Evolutionary conservation across 2,329 filamentous ascomycete species (phyloP).

Genomic region (Colletotrichum filicis): DNA sequence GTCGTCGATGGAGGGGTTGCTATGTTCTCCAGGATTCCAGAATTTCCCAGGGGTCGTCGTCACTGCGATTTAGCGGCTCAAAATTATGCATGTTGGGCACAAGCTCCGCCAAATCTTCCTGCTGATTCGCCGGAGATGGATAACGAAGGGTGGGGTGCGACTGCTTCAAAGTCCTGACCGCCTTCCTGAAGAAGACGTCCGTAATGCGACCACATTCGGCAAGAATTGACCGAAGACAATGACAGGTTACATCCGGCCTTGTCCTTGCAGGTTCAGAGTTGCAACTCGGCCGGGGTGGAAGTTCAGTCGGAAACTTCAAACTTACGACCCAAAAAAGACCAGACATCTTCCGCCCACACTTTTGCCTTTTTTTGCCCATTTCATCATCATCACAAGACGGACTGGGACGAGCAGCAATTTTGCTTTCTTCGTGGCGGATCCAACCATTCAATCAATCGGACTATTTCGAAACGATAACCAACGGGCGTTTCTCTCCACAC

Average conservation of each 20-base stretch:
- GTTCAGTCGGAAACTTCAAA: constrained; percentile 30
- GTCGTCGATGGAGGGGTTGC: constrained; percentile 35
- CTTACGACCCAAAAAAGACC: not conserved
- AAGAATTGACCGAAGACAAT: not conserved
- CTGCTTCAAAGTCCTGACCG: constrained; percentile 7
- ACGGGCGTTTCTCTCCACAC: constrained; percentile 7
- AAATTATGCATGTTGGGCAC: constrained; percentile 30
- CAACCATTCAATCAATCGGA: constrained; percentile 1
- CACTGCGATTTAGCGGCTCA: constrained; percentile 25
- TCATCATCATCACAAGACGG: not conserved
- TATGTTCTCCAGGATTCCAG: constrained; percentile 38
- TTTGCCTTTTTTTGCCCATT: constrained; percentile 23
- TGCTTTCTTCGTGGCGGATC: not conserved
- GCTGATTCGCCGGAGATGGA: constrained; percentile 4
- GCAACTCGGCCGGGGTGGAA: constrained; percentile 10
- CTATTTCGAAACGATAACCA: constrained; percentile 14
- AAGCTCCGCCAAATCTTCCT: not conserved
- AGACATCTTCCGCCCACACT: constrained; percentile 5
- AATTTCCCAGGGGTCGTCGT: constrained; percentile 34
- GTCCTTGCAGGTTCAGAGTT: constrained; percentile 6
- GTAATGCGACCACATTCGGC: not conserved
- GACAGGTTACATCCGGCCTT: not conserved
- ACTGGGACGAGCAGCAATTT: not conserved
- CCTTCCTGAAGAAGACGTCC: not conserved
- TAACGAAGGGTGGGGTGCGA: not conserved